A percentile compares a stretch with the other conserved stretches of the same genome.
phyloP scores from a whole-genome alignment of 768 basidiomycete genomes.

The Boletellus emodensis region DNA sequence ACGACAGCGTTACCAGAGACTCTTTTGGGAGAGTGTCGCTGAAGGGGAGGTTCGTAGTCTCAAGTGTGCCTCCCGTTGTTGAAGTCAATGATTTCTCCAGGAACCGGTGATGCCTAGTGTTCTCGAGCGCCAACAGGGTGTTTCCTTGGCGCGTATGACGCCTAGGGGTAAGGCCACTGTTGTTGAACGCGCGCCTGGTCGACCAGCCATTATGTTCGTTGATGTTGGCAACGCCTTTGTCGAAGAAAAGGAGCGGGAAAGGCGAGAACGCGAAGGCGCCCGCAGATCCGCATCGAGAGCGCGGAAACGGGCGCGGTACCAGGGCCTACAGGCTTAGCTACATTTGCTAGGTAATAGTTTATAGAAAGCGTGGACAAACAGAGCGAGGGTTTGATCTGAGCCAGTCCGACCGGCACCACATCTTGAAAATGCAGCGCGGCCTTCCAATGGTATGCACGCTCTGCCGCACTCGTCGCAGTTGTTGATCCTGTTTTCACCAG shows the following conservation, averaged over 20 bases:
- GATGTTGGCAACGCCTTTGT: conserved; percentile 74
- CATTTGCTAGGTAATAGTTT: neutral
- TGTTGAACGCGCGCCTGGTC: conserved; percentile 39
- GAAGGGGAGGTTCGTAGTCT: conserved; percentile 57
- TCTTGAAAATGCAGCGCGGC: conserved; percentile 73
- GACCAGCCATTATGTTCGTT: conserved; percentile 60
- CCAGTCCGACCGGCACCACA: neutral
- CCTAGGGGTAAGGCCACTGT: conserved; percentile 36
- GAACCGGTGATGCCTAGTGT: conserved; percentile 58
- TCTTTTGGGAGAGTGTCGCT: conserved; percentile 76
- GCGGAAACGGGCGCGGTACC: conserved; percentile 27
- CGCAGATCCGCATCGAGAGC: conserved; percentile 39
- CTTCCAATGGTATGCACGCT: conserved; percentile 63
- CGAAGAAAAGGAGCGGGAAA: conserved; percentile 48
- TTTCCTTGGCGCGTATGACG: conserved; percentile 37
- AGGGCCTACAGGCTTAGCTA: conserved; percentile 7
- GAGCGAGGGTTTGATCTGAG: neutral
- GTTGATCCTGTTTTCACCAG: conserved; percentile 39
- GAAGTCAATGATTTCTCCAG: conserved; percentile 33
- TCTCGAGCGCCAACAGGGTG: conserved; percentile 45
- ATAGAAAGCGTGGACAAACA: conserved; percentile 22
- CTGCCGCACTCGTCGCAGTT: neutral
- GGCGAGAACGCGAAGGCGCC: conserved; percentile 47
- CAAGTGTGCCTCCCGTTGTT: neutral
- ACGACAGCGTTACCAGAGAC: conserved; percentile 61